Conservation (phyloP, 2,329 filamentous ascomycete species). For the Escovopsis weberi region DNA sequence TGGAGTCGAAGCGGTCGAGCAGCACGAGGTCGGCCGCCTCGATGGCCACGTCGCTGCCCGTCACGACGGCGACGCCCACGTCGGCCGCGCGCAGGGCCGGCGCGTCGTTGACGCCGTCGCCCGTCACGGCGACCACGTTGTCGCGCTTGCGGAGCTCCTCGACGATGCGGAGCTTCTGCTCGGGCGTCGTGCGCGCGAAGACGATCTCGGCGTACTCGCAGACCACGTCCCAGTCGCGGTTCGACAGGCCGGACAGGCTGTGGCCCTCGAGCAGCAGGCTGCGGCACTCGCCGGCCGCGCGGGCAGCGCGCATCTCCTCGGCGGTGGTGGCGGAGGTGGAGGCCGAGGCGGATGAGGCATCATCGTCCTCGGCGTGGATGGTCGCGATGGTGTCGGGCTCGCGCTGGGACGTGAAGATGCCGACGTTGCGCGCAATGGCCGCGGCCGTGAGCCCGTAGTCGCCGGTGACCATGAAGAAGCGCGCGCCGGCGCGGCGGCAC, state of each 20-base stretch:
- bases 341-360: background rate
- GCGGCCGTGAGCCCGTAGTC: slow-evolving; percentile 43
- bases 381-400: slow-evolving; percentile 23
- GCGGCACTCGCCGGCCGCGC: slow-evolving; percentile 9
- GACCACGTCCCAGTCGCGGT: slow-evolving; percentile 28
- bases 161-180: slow-evolving; percentile 60
- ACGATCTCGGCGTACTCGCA: slow-evolving; percentile 45
- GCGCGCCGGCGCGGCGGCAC: slow-evolving; percentile 28
- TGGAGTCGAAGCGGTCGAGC: slow-evolving; percentile 57
- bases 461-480: slow-evolving; percentile 34
- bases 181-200: slow-evolving; percentile 52
- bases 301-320: slow-evolving; percentile 9
- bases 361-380: slow-evolving; percentile 7
- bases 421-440: slow-evolving; percentile 50
- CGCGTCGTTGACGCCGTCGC: slow-evolving; percentile 56
- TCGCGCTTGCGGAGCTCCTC: slow-evolving; percentile 46
- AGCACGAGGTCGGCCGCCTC: slow-evolving; percentile 50
- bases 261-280: slow-evolving; percentile 38
- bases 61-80: slow-evolving; percentile 53
- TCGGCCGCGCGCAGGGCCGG: slow-evolving; percentile 52
- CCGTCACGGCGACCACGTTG: slow-evolving; percentile 56
- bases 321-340: background rate
- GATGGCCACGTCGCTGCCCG: slow-evolving; percentile 51
- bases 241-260: slow-evolving; percentile 38
- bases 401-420: slow-evolving; percentile 40